Evolutionary conservation across 129 eudicot genomes (phyloP), one percentile per base, ranked within the genome.

Genomic region (Tanacetum coccineum): DNA sequence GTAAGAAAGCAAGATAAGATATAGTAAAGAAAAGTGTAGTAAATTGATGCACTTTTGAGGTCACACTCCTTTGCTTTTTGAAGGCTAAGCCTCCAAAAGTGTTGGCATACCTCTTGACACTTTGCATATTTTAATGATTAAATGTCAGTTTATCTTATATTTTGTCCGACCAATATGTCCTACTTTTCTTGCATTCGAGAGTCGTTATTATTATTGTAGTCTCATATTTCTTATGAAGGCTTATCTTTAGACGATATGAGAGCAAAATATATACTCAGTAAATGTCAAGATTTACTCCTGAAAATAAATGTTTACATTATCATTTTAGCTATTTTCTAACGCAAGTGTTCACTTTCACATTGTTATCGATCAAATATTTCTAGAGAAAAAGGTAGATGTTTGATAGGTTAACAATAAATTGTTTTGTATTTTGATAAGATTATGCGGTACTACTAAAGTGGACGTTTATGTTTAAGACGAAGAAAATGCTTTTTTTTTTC

Each of bases 141-240:
- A 56, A 46, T 74, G 67, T 64, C 15, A 64, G 28, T 44, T 46
- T 26, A 3, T 62, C 22, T 30, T n/a, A 21, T 10, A 21, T 46
- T 63, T 21, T 52, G 70, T 44, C 70, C 70, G 57, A 72, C 77
- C 55, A 63, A 13, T 62, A 26, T 72, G 68, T 60, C 13, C 61
- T 42, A 17, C 75, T 70, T 70, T 59, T 70, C 36, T 57, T 58
- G 3, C 46, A 58, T 70, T 47, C 66, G 32, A 70, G 74, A 22
- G 13, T 45, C 59, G 57, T 45, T 44, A 57, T n/a, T 44, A 26
- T 70, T 50, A 14, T 44, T 45, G 17, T 25, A 26, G 3, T 39
- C 40, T 20, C 20, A 51, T 51, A 15, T 49, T 13, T 14, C 4
- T 49, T 15, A 49, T 49, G 10, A 36, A 36, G 9, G 42, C 42